Evolutionary conservation across 768 basidiomycete species (phyloP).

Genomic region (Mycena floridula): DNA sequence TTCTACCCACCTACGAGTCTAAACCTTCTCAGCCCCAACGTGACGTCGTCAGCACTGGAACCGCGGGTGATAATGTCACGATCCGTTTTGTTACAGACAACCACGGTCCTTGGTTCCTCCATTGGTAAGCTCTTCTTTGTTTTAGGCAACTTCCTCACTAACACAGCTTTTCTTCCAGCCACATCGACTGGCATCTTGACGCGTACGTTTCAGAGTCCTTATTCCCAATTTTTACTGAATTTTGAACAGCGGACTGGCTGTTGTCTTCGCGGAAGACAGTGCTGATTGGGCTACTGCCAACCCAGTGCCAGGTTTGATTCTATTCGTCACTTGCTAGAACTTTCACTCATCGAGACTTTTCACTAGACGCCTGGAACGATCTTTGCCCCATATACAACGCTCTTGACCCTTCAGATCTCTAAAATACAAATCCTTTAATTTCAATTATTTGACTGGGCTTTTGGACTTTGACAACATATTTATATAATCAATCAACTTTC

Average conservation of each 20-base stretch:
- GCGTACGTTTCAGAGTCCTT: constrained; percentile 4
- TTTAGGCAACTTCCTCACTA: background rate
- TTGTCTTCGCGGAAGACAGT: constrained; percentile 13
- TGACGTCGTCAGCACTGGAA: constrained; percentile 18
- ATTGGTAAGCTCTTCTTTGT: constrained; percentile 4
- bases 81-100: constrained; percentile 27
- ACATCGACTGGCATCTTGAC: constrained; percentile 30
- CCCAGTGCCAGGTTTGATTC: constrained; percentile 7
- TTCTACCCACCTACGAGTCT: no score
- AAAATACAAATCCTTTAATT: background rate
- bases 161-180: constrained; percentile 1
- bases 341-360: no score
- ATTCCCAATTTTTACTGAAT: background rate
- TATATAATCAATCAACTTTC: no score
- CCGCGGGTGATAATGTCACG: constrained; percentile 17
- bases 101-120: constrained; percentile 35
- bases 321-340: background rate
- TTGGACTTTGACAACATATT: no score
- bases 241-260: constrained; percentile 7
- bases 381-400: constrained; percentile 17
- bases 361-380: constrained; percentile 12
- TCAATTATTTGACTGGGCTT: no score
- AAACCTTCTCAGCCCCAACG: constrained; percentile 15
- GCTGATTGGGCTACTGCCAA: constrained; percentile 4
- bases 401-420: background rate